Evolutionary conservation across 1,284 basidiomycete genomes (phyloP).

Genomic region (Phellinidium pouzarii): DNA sequence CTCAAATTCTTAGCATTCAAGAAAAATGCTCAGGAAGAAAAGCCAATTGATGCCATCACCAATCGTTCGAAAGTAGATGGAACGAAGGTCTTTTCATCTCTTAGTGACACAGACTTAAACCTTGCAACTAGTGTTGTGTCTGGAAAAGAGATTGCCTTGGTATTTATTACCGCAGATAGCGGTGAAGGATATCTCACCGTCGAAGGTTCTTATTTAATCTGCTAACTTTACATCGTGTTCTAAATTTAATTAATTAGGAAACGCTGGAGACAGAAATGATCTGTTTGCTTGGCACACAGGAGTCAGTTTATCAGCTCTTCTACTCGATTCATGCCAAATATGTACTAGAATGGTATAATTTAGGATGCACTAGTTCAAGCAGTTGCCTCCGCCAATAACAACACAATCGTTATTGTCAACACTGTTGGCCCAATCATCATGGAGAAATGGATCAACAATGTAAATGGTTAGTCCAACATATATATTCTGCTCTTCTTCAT

Average conservation of each 20-base stretch:
- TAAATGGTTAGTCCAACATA: slow-evolving; percentile 56
- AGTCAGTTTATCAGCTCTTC: too few species aligned
- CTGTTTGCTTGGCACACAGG: slow-evolving; percentile 63
- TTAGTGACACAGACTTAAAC: slow-evolving; percentile 51
- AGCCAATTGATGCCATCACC: slow-evolving; percentile 36
- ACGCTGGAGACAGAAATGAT: slow-evolving; percentile 69
- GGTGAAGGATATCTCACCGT: slow-evolving; percentile 49
- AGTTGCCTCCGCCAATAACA: slow-evolving; percentile 48
- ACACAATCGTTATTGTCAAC: slow-evolving; percentile 73
- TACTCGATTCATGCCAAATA: too few species aligned
- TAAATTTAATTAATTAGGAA: slow-evolving; percentile 26
- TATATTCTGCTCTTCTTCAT: too few species aligned
- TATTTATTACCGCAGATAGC: slow-evolving; percentile 54
- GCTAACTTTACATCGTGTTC: background rate
- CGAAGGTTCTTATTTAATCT: slow-evolving; percentile 28
- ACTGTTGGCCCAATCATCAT: slow-evolving; percentile 61
- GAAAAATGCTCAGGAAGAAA: background rate
- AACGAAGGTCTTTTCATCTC: slow-evolving; percentile 39
- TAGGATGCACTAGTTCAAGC: slow-evolving; percentile 50
- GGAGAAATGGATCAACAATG: slow-evolving; percentile 60
- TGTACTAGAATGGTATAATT: too few species aligned
- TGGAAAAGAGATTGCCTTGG: slow-evolving; percentile 52
- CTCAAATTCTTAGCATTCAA: background rate
- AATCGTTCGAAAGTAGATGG: slow-evolving; percentile 35
- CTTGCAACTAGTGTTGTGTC: slow-evolving; percentile 41